phyloP scores from a whole-genome alignment of 176 grass and related monocot genomes.

The Pontederia paniculata region DNA sequence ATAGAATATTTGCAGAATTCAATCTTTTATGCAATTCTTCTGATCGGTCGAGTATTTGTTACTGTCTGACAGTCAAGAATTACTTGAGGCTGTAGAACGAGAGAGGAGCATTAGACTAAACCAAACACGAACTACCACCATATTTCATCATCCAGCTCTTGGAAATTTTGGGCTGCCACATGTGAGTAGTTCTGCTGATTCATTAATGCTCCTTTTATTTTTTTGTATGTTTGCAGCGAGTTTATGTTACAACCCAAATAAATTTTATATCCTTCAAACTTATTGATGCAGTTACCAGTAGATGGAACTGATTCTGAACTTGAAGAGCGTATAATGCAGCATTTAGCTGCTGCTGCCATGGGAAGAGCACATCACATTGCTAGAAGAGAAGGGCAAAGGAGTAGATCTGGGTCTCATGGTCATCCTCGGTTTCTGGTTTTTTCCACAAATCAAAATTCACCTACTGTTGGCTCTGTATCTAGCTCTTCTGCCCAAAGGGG shows the following conservation, averaged over 20 bases:
- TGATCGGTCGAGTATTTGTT: not conserved
- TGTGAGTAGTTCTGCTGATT: conserved; percentile 23
- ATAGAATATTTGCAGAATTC: not conserved
- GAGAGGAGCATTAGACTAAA: conserved; percentile 53
- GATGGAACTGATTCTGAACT: conserved; percentile 60
- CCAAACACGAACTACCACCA: conserved; percentile 27
- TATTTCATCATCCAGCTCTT: conserved; percentile 66
- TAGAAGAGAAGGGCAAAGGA: conserved; percentile 28
- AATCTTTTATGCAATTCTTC: not conserved
- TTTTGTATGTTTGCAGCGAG: not conserved
- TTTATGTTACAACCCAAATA: not conserved
- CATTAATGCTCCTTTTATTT: not conserved
- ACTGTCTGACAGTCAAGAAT: conserved; percentile 53
- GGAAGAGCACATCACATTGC: conserved; percentile 45
- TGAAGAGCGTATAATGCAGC: conserved; percentile 69
- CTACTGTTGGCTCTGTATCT: conserved; percentile 21
- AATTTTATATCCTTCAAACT: conserved; percentile 21
- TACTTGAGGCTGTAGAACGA: conserved; percentile 78
- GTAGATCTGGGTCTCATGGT: conserved; percentile 36
- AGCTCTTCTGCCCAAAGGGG: conserved; percentile 23
- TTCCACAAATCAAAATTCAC: conserved; percentile 21
- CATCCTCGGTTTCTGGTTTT: conserved; percentile 45
- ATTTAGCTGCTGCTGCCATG: conserved; percentile 57
- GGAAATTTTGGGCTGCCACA: conserved; percentile 79
- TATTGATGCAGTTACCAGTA: conserved; percentile 36